Evolutionary conservation across 108 stramenopile species (phyloP).

Genomic region (Nitzschia putrida): DNA sequence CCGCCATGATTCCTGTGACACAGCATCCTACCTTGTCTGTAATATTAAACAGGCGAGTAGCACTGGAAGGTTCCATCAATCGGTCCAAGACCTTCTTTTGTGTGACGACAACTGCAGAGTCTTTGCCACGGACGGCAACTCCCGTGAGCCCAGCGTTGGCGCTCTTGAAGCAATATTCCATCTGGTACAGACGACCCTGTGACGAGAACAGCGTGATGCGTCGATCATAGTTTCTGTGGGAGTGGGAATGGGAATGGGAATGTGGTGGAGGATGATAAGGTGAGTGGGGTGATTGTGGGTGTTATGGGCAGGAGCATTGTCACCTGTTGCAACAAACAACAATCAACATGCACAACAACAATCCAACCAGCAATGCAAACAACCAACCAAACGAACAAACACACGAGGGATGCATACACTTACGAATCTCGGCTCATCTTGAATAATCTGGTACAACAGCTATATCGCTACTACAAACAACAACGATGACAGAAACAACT

Average conservation of each 20-base stretch:
- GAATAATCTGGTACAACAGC: background rate
- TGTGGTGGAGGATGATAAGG: background rate
- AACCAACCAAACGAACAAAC: background rate
- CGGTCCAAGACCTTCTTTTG: conserved; percentile 98
- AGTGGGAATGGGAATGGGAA: background rate
- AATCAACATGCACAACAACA: too few species aligned
- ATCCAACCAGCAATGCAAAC: background rate
- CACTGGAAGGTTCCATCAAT: conserved; percentile 87
- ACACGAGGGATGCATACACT: conserved; percentile 38
- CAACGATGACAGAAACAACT: too few species aligned
- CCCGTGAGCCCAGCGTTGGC: conserved; percentile 94
- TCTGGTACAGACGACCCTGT: conserved; percentile 97
- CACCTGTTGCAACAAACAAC: too few species aligned
- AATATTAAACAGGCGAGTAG: conserved; percentile 87
- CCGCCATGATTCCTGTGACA: conserved; percentile 92
- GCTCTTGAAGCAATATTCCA: conserved; percentile 99
- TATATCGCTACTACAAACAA: too few species aligned
- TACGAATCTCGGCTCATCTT: conserved; percentile 83
- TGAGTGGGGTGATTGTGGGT: background rate
- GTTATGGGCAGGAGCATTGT: background rate
- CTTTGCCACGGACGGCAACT: conserved; percentile 90
- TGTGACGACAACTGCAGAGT: conserved; percentile 90
- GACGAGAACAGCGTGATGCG: conserved; percentile 99
- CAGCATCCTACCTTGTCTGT: conserved; percentile 89
- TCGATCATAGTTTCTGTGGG: conserved; percentile 87